A percentile compares a stretch with the other conserved stretches of the same genome.
Evolutionary conservation across 345 rosid genomes (phyloP).

Genomic region (Anastatica hierochuntica): DNA sequence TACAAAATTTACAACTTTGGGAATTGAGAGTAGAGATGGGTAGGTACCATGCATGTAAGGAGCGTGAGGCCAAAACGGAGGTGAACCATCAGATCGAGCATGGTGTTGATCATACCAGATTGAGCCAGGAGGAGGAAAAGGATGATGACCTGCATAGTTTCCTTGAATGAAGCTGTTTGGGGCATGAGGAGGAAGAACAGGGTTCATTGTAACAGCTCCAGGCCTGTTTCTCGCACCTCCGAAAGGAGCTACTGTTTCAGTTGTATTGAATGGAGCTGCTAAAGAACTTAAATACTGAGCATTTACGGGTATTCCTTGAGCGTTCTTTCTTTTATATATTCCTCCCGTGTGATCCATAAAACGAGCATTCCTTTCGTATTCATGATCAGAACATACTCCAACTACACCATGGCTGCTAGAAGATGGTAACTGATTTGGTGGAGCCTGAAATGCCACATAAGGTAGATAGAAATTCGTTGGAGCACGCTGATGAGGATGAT

Average conservation of each 20-base stretch:
- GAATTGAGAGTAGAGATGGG: not conserved
- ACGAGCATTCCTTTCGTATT: slow-evolving; percentile 37
- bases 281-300: slow-evolving; percentile 34
- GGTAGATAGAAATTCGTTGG: slow-evolving; percentile 46
- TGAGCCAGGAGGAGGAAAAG: slow-evolving; percentile 43
- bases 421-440: slow-evolving; percentile 48
- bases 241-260: slow-evolving; percentile 22
- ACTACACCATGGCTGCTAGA: slow-evolving; percentile 45
- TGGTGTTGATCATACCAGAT: slow-evolving; percentile 28
- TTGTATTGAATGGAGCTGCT: slow-evolving; percentile 35
- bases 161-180: slow-evolving; percentile 47
- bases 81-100: slow-evolving; percentile 38
- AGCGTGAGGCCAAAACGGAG: slow-evolving; percentile 53
- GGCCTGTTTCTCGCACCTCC: slow-evolving; percentile 51
- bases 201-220: slow-evolving; percentile 41
- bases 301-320: slow-evolving; percentile 38
- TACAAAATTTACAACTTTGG: not conserved
- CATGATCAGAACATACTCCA: slow-evolving; percentile 48
- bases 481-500: slow-evolving; percentile 30
- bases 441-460: slow-evolving; percentile 38
- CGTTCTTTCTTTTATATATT: slow-evolving; percentile 52
- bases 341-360: slow-evolving; percentile 52
- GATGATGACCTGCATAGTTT: slow-evolving; percentile 42
- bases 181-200: slow-evolving; percentile 41
- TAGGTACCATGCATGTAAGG: slow-evolving; percentile 64